These are phyloP conservation scores for Hemisphaericaspora xylofermentans DNA, from an alignment of 1,139 yeast species.

Conservation along the genomic window DNA sequence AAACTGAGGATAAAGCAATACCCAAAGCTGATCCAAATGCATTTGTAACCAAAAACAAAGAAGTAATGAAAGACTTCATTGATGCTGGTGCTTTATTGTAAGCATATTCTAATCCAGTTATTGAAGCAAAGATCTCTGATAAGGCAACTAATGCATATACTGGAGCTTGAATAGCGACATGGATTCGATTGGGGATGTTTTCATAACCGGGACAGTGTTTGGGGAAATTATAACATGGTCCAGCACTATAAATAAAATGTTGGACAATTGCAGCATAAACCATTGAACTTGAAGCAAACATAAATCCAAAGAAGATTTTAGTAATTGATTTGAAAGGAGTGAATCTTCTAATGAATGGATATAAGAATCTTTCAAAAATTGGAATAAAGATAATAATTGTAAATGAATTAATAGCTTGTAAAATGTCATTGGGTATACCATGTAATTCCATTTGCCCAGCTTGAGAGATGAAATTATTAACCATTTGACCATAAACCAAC, in stretches of 20 bases:
- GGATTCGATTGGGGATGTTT: conserved; percentile 50
- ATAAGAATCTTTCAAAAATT: conserved; percentile 48
- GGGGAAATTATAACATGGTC: conserved; percentile 74
- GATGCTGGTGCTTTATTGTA: conserved; percentile 64
- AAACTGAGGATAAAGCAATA: conserved; percentile 64
- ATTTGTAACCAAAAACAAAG: conserved; percentile 56
- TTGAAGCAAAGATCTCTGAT: conserved; percentile 62
- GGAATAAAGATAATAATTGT: conserved; percentile 63
- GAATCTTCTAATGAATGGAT: conserved; percentile 53
- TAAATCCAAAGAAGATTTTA: conserved; percentile 72
- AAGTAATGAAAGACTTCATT: conserved; percentile 66
- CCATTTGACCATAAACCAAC: conserved; percentile 66
- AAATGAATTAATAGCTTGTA: conserved; percentile 61
- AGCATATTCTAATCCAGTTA: conserved; percentile 69
- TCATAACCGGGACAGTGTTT: conserved; percentile 29
- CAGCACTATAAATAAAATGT: conserved; percentile 64
- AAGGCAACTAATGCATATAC: conserved; percentile 59
- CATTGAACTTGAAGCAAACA: conserved; percentile 68
- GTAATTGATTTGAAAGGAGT: conserved; percentile 68
- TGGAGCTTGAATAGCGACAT: conserved; percentile 64
- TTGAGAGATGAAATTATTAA: conserved; percentile 59
- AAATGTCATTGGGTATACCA: conserved; percentile 62
- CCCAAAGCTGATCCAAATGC: conserved; percentile 74
- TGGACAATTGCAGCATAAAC: conserved; percentile 80
- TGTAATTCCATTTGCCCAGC: conserved; percentile 64